Evolutionary conservation across 306 rosid genomes (phyloP), one percentile per base, ranked within the genome.

Genomic region (Biancaea sappan): DNA sequence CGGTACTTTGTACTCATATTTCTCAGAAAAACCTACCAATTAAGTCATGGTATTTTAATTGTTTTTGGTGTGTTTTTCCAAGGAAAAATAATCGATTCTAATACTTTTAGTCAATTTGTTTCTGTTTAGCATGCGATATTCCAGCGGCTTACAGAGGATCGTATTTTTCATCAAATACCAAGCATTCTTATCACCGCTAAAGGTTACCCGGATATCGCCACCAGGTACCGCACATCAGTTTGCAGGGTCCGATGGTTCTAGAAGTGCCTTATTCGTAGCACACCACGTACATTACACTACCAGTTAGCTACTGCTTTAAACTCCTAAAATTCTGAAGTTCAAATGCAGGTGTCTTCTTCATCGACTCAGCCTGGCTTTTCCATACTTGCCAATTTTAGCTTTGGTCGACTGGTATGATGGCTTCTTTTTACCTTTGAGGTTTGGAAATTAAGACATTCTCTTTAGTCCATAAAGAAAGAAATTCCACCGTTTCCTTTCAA

Each of bases 131-230:
- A 90, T 66, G 97, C 98, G 32, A 85, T 94, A 76, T 91, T 88
- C 79, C 96, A 90, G 81, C 82, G 92, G 84, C 81, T 94, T 21
- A 73, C 86, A 2, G 99, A 94, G 85, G 97, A 94, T 68, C 82
- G 75, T 5, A 54, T 92, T 38, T 91, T 92, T 81, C 74, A 90
- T 75, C 97, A 90, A 80, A 79, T 94, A 50, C 98, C 97, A 57
- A 88, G 94, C 85, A 86, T 94, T 86, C 89, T 94, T 62, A 87
- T 91, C 89, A 90, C 97, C 3, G 98, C 95, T 71, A 90, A 82
- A 88, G 97, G 99, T 59, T 94, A 94, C 81, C 99, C 97, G 40
- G 97, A 91, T 84, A 87, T 91, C 24, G 97, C 95, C 62, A 90
- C 95, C 37, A 87, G 99, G 99, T 94, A 77, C 43, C 25, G 48